phyloP scores from a whole-genome alignment of 805 yeast genomes.

The Candida nitratophila region DNA sequence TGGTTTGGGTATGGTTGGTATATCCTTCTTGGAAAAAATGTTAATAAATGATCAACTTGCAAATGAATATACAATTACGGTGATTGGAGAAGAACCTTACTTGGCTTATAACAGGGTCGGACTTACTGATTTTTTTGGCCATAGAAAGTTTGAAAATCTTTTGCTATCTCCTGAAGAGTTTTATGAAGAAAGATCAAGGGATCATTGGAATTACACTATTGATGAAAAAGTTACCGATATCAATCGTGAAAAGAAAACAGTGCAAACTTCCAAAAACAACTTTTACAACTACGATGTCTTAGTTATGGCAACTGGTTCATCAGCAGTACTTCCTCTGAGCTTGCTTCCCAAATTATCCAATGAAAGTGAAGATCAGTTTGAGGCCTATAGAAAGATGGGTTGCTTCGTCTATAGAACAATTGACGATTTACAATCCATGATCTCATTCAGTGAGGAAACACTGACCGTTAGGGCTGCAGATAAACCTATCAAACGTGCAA shows the following conservation, averaged over 20 bases:
- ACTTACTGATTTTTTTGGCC: constrained; percentile 24
- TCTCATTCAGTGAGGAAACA: constrained; percentile 14
- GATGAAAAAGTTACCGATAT: constrained; percentile 16
- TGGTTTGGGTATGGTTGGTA: constrained; percentile 32
- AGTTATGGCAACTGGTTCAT: constrained; percentile 27
- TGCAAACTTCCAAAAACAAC: constrained; percentile 11
- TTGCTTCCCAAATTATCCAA: constrained; percentile 14
- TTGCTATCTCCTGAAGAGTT: constrained; percentile 20
- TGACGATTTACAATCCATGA: constrained; percentile 25
- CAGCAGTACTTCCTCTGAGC: constrained; percentile 22
- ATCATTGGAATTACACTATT: constrained; percentile 19
- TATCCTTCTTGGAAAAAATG: constrained; percentile 28
- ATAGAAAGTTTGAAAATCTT: constrained; percentile 19
- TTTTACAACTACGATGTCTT: constrained; percentile 18
- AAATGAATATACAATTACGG: constrained; percentile 19
- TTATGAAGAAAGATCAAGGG: constrained; percentile 14
- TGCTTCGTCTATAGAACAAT: constrained; percentile 29
- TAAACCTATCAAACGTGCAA: constrained; percentile 13
- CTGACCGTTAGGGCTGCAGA: not conserved
- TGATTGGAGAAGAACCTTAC: constrained; percentile 29
- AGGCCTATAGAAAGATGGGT: constrained; percentile 20
- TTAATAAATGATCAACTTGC: constrained; percentile 24
- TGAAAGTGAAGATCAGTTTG: not conserved
- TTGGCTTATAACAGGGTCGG: constrained; percentile 32
- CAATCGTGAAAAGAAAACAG: constrained; percentile 9